Conservation (phyloP, 495 filamentous ascomycete species). For the Penicillium pancosmium region DNA sequence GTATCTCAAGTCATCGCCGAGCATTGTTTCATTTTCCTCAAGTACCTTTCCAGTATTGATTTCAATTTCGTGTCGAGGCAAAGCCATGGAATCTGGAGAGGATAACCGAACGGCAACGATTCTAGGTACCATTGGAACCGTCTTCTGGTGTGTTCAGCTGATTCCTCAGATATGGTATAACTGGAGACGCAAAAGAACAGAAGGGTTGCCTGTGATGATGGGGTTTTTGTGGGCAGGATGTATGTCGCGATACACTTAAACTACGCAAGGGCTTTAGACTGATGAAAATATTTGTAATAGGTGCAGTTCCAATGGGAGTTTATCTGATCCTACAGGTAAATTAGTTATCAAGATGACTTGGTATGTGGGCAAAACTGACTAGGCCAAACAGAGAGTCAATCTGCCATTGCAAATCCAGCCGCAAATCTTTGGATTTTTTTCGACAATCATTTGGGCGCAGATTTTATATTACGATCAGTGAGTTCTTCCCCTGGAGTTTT, state of each 20-base stretch:
- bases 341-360: neutral
- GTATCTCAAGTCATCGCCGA: neutral
- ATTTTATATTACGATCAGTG: constrained; percentile 1
- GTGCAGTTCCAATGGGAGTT: neutral
- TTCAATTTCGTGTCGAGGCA: neutral
- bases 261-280: neutral
- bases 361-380: neutral
- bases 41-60: no score
- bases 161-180: constrained; percentile 1
- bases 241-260: neutral
- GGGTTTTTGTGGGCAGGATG: constrained; percentile 3
- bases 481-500: neutral
- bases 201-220: neutral
- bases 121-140: neutral
- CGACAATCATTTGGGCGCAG: constrained; percentile 1
- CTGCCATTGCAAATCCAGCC: neutral
- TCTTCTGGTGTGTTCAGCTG: neutral
- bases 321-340: neutral
- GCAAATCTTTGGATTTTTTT: neutral
- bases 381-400: neutral
- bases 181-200: neutral
- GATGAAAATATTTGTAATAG: neutral
- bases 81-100: neutral
- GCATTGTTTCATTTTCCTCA: neutral
- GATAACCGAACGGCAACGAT: neutral